A percentile compares a stretch with the other conserved stretches of the same genome.
Conservation (phyloP, 2,329 filamentous ascomycete genomes). For the Leptosphaerulina australis region DNA sequence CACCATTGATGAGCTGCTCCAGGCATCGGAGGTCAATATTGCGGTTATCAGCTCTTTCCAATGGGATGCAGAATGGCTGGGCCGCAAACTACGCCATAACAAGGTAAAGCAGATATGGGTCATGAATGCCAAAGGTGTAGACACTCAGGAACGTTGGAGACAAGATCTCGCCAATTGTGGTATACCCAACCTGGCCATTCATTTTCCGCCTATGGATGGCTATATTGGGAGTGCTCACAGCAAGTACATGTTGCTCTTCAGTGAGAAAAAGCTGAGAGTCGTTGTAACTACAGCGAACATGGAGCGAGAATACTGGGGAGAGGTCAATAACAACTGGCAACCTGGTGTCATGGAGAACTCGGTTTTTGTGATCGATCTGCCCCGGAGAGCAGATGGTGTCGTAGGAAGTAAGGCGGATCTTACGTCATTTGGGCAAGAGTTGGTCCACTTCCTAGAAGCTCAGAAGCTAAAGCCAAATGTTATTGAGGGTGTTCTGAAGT, state of each 20-base stretch:
- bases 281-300: constrained; percentile 89
- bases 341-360: constrained; percentile 53
- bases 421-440: constrained; percentile 70
- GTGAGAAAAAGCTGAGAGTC: constrained; percentile 73
- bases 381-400: constrained; percentile 55
- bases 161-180: constrained; percentile 40
- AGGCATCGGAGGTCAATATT: constrained; percentile 72
- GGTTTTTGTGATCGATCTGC: constrained; percentile 91
- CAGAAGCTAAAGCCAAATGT: constrained; percentile 69
- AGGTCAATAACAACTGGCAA: constrained; percentile 61
- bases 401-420: constrained; percentile 39
- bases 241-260: constrained; percentile 90
- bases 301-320: constrained; percentile 87
- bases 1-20: constrained; percentile 84
- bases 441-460: constrained; percentile 72
- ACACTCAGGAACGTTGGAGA: constrained; percentile 31
- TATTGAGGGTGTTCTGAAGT: constrained; percentile 71
- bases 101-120: constrained; percentile 60
- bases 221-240: constrained; percentile 82
- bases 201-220: constrained; percentile 81
- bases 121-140: constrained; percentile 63
- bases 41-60: constrained; percentile 87
- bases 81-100: constrained; percentile 68
- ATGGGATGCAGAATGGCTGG: constrained; percentile 81
- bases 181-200: constrained; percentile 65